Evolutionary conservation across 345 rosid genomes (phyloP).

Genomic region (Orychophragmus violaceus): DNA sequence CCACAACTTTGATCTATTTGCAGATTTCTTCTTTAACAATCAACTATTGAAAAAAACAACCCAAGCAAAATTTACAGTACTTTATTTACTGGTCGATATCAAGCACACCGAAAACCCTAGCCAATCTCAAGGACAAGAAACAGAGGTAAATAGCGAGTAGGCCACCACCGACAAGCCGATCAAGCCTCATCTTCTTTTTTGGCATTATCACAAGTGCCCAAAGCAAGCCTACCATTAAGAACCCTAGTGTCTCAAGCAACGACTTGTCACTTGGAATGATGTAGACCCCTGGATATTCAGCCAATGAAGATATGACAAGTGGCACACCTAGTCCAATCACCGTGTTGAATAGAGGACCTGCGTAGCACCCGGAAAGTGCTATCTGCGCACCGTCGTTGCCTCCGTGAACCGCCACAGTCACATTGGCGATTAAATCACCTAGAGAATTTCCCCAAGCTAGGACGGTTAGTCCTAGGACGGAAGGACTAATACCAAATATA

Average conservation of each 20-base stretch:
- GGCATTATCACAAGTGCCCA: conserved; percentile 83
- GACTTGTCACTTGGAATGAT: conserved; percentile 44
- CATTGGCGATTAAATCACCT: conserved; percentile 72
- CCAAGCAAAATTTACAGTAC: neutral
- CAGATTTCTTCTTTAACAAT: conserved; percentile 7
- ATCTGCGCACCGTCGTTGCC: conserved; percentile 67
- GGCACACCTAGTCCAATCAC: conserved; percentile 76
- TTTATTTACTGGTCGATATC: conserved; percentile 23
- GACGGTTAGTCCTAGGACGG: conserved; percentile 74
- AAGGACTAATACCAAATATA: conserved; percentile 54
- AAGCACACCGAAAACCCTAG: conserved; percentile 32
- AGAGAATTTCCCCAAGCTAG: conserved; percentile 95
- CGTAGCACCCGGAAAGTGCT: conserved; percentile 83
- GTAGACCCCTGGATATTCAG: conserved; percentile 45
- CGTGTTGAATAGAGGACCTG: conserved; percentile 80
- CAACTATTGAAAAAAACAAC: neutral
- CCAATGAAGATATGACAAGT: conserved; percentile 50
- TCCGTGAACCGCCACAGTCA: conserved; percentile 62
- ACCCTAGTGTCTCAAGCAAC: conserved; percentile 68
- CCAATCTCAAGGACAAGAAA: conserved; percentile 49
- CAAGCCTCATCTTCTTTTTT: conserved; percentile 61
- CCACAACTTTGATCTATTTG: conserved; percentile 17
- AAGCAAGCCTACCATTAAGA: conserved; percentile 55
- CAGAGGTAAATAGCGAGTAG: conserved; percentile 53
- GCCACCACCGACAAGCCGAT: conserved; percentile 60